Percentiles rank a stretch among this genome's conserved stretches.
These are phyloP conservation scores for Sextonia rubra DNA, from an alignment of 164 flowering plant species.

Conservation along the genomic window DNA sequence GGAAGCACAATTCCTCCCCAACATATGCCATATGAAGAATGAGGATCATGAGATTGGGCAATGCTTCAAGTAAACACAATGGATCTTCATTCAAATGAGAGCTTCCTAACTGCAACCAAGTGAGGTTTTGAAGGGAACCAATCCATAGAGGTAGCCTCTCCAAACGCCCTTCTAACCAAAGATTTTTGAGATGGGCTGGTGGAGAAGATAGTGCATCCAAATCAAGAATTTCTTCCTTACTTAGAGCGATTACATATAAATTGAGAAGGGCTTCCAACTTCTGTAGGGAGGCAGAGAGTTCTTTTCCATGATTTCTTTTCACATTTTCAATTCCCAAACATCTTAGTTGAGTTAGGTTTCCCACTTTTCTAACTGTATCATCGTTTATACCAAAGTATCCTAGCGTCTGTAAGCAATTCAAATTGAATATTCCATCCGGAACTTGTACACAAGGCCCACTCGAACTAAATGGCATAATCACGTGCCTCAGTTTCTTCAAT, in stretches of 20 bases:
- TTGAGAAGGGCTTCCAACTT: not conserved
- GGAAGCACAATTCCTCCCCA: not conserved
- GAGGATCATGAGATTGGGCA: not conserved
- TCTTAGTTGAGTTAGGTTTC: not conserved
- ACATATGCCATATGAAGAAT: not conserved
- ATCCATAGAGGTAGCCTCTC: constrained; percentile 29
- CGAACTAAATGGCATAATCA: too few species aligned
- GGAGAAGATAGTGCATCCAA: constrained; percentile 3
- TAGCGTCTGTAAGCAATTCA: not conserved
- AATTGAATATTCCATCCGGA: not conserved
- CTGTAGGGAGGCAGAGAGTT: not conserved
- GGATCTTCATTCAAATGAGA: not conserved
- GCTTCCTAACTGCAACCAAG: constrained; percentile 2
- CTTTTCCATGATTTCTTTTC: not conserved
- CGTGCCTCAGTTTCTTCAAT: not conserved
- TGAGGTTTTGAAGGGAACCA: constrained; percentile 17
- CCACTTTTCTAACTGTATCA: not conserved
- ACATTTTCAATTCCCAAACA: not conserved
- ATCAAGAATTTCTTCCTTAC: not conserved
- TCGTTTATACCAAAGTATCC: not conserved
- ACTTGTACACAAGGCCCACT: not conserved
- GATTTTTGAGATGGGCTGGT: constrained; percentile 23
- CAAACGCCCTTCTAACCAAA: constrained; percentile 24
- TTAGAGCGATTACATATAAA: not conserved
- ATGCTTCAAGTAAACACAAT: not conserved